Evolutionary conservation across 805 yeast genomes (phyloP).

Genomic region (Zygoascus biomembranicola): DNA sequence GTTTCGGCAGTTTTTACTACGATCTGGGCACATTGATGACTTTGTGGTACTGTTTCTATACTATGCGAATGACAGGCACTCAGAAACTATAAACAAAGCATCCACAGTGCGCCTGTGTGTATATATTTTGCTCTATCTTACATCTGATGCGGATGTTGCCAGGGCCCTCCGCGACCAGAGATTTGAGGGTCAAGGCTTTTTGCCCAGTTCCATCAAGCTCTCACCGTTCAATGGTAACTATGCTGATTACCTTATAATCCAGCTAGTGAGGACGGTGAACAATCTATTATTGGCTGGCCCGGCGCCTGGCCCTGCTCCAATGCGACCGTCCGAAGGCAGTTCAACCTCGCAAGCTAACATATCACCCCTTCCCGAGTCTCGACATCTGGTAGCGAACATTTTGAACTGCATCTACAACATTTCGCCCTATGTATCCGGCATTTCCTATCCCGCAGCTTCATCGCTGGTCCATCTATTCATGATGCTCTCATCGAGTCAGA

Average conservation of each 20-base stretch:
- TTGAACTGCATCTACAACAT: slow-evolving; percentile 24
- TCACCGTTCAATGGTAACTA: slow-evolving; percentile 21
- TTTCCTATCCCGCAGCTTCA: slow-evolving; percentile 23
- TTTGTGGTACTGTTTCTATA: slow-evolving; percentile 47
- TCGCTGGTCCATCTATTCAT: slow-evolving; percentile 21
- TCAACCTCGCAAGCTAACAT: background rate
- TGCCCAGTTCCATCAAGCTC: slow-evolving; percentile 22
- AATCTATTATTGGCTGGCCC: background rate
- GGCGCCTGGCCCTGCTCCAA: background rate
- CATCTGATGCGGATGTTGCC: slow-evolving; percentile 22
- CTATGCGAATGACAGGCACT: slow-evolving; percentile 45
- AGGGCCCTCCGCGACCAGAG: slow-evolving; percentile 14
- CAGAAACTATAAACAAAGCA: slow-evolving; percentile 17
- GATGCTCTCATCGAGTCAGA: slow-evolving; percentile 14
- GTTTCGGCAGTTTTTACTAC: slow-evolving; percentile 29
- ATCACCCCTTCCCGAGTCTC: slow-evolving; percentile 5
- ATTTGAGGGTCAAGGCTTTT: slow-evolving; percentile 22
- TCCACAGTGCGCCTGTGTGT: slow-evolving; percentile 27
- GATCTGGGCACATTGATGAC: slow-evolving; percentile 43
- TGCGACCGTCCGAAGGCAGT: background rate
- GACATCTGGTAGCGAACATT: slow-evolving; percentile 19
- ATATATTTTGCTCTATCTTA: slow-evolving; percentile 25
- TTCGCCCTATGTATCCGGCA: slow-evolving; percentile 23
- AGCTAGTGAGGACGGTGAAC: slow-evolving; percentile 10
- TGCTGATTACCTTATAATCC: slow-evolving; percentile 25